Percentiles rank a stretch among this genome's conserved stretches.
Evolutionary conservation across 148 eudicot species (phyloP).

Genomic region (Pouteria glomerata): DNA sequence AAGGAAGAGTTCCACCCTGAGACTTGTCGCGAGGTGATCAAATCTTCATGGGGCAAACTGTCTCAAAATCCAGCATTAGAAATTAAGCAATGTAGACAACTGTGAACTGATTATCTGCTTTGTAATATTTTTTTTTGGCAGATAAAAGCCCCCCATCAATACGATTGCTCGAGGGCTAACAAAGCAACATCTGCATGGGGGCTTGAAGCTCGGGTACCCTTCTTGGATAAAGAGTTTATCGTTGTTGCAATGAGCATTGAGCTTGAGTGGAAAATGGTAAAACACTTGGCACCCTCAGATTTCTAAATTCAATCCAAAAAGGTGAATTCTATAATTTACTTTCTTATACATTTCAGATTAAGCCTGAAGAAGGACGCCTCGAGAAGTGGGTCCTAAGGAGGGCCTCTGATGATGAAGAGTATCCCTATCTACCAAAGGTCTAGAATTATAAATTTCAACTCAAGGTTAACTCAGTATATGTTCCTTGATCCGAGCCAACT

Average conservation of each 20-base stretch:
- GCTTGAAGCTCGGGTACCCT: conserved; percentile 87
- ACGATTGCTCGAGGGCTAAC: conserved; percentile 92
- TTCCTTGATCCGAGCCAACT: background rate
- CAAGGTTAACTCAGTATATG: background rate
- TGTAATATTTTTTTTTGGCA: no score
- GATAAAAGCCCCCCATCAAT: conserved; percentile 91
- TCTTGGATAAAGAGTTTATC: conserved; percentile 84
- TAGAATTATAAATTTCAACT: background rate
- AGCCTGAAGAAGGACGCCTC: conserved; percentile 52
- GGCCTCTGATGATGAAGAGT: conserved; percentile 83
- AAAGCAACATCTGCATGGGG: conserved; percentile 99
- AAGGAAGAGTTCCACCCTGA: conserved; percentile 85
- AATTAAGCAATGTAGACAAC: no score
- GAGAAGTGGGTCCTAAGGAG: conserved; percentile 89
- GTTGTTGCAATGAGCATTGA: conserved; percentile 83
- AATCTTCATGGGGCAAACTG: no score
- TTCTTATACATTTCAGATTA: conserved; percentile 38
- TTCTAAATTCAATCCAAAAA: no score
- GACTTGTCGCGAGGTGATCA: conserved; percentile 75
- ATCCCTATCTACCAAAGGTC: conserved; percentile 83
- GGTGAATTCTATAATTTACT: no score
- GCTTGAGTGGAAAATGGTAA: conserved; percentile 88
- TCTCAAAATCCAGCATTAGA: no score
- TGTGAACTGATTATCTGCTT: no score
- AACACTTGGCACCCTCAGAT: no score